Conservation (phyloP, 2,329 filamentous ascomycete species). For the Trichoderma atrobrunneum region DNA sequence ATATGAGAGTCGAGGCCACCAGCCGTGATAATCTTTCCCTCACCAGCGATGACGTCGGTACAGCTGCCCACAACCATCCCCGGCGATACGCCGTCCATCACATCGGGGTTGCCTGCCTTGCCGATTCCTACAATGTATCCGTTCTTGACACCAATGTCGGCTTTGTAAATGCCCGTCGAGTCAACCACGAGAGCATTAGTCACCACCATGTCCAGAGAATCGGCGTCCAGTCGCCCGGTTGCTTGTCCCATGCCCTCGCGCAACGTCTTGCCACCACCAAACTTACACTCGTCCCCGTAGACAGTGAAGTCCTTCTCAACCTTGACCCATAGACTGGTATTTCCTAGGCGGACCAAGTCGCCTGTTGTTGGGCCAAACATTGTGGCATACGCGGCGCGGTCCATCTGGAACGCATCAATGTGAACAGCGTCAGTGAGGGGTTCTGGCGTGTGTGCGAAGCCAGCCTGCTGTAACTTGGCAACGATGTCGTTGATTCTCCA, state of each 20-base stretch:
- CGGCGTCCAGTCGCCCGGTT: slow-evolving; percentile 67
- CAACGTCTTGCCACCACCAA: slow-evolving; percentile 90
- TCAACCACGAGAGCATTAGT: slow-evolving; percentile 89
- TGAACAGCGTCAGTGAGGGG: slow-evolving; percentile 53
- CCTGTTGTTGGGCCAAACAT: slow-evolving; percentile 95
- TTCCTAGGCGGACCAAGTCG: slow-evolving; percentile 76
- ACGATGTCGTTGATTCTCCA: slow-evolving; percentile 64
- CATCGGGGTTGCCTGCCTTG: slow-evolving; percentile 94
- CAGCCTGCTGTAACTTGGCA: slow-evolving; percentile 62
- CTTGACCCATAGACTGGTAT: slow-evolving; percentile 84
- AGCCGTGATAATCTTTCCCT: slow-evolving; percentile 86
- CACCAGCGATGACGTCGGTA: slow-evolving; percentile 88
- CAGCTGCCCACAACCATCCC: slow-evolving; percentile 80
- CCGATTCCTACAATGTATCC: slow-evolving; percentile 85
- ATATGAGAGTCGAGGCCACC: slow-evolving; percentile 89
- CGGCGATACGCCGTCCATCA: slow-evolving; percentile 82
- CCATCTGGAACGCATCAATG: slow-evolving; percentile 66
- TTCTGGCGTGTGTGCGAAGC: slow-evolving; percentile 75
- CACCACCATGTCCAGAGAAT: slow-evolving; percentile 79
- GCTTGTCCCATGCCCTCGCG: slow-evolving; percentile 96
- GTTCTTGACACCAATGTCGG: slow-evolving; percentile 89
- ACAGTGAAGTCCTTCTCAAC: slow-evolving; percentile 82
- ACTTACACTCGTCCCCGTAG: slow-evolving; percentile 93
- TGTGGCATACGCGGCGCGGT: slow-evolving; percentile 71
- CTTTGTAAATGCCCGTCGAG: slow-evolving; percentile 92